These are phyloP conservation scores for Rhododendron williamsianum DNA, from an alignment of 148 eudicot genomes.

Conservation along the genomic window DNA sequence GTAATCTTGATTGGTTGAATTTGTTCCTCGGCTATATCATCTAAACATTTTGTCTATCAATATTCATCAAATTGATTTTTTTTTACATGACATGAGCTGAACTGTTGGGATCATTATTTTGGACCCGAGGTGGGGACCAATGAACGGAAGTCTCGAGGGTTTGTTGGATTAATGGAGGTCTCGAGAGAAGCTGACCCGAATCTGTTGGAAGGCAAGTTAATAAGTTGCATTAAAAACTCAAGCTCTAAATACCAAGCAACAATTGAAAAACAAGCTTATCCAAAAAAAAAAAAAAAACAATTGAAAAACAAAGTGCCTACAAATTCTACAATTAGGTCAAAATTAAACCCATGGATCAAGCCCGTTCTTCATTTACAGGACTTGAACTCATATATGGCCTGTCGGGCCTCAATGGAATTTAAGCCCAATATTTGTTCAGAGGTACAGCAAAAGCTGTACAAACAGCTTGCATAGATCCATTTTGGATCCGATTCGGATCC, in stretches of 20 bases:
- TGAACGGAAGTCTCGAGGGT: not conserved
- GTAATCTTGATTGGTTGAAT: not conserved
- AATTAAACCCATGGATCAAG: not conserved
- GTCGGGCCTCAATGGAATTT: not conserved
- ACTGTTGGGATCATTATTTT: too few species aligned
- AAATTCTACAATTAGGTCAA: not conserved
- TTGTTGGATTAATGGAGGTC: too few species aligned
- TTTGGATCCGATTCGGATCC: too few species aligned
- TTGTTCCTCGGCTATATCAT: not conserved
- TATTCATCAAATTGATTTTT: too few species aligned
- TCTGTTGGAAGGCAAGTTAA: not conserved
- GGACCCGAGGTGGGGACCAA: too few species aligned
- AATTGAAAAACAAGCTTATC: not conserved
- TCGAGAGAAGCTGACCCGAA: not conserved
- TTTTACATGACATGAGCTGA: too few species aligned
- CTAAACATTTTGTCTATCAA: not conserved
- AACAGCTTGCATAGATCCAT: too few species aligned
- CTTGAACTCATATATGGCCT: not conserved
- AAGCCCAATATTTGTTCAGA: not conserved
- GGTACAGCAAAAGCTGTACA: too few species aligned
- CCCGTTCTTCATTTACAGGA: not conserved
- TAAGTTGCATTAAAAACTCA: not conserved
- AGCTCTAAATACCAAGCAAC: not conserved
- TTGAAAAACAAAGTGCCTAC: not conserved
- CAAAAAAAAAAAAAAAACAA: not conserved